Evolutionary conservation across 2,329 filamentous ascomycete species (phyloP).

Genomic region (Sporothrix sp.): DNA sequence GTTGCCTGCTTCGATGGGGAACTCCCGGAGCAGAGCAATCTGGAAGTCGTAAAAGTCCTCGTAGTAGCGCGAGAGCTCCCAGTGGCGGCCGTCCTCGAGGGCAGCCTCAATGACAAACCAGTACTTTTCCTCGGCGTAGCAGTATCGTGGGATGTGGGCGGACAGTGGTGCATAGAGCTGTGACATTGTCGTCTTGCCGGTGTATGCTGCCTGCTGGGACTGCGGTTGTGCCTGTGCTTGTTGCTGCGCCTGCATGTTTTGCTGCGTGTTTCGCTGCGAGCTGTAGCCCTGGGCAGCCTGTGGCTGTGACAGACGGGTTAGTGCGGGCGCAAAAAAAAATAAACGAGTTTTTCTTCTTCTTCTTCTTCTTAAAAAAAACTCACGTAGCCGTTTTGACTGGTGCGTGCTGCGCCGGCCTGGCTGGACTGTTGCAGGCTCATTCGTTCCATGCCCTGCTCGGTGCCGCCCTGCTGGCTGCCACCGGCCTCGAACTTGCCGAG

Average conservation of each 20-base stretch:
- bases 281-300: slow-evolving; percentile 28
- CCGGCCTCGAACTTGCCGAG: slow-evolving; percentile 76
- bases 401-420: slow-evolving; percentile 30
- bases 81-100: slow-evolving; percentile 81
- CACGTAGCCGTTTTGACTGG: slow-evolving; percentile 43
- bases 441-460: slow-evolving; percentile 65
- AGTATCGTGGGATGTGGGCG: slow-evolving; percentile 84
- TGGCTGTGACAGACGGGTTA: slow-evolving; percentile 20
- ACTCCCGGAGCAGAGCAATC: slow-evolving; percentile 84
- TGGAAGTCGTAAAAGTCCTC: slow-evolving; percentile 99
- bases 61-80: slow-evolving; percentile 91
- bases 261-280: slow-evolving; percentile 22
- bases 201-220: slow-evolving; percentile 18
- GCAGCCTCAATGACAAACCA: slow-evolving; percentile 95
- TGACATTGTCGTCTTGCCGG: slow-evolving; percentile 35
- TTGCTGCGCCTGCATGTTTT: slow-evolving; percentile 25
- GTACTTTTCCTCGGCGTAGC: slow-evolving; percentile 94
- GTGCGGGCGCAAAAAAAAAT: neutral
- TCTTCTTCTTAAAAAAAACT: too few species aligned
- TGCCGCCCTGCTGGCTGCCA: slow-evolving; percentile 33
- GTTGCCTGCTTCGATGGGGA: slow-evolving; percentile 87
- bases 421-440: slow-evolving; percentile 60
- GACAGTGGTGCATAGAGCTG: slow-evolving; percentile 65
- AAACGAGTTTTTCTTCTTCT: too few species aligned
- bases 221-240: slow-evolving; percentile 26